Percentiles rank a stretch among this genome's conserved stretches.
Evolutionary conservation across 768 basidiomycete species (phyloP).

Genomic region (Lactifluus echinatus): DNA sequence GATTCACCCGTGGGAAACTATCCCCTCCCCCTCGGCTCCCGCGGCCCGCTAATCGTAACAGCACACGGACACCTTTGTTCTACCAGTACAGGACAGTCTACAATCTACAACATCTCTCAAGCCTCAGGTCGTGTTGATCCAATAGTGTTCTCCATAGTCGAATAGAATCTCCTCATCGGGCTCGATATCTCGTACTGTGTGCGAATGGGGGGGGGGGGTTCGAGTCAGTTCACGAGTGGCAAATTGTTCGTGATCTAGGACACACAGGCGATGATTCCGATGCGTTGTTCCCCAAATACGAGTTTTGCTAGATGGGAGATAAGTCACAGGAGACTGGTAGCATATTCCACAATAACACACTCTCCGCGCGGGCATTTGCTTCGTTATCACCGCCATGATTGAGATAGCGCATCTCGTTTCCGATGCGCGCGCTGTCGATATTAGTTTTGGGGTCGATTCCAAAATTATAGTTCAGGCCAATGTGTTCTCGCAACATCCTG

Average conservation of each 20-base stretch:
- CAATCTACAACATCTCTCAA: background rate
- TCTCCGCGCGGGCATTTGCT: conserved; percentile 39
- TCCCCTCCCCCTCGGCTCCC: background rate
- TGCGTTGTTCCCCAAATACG: conserved; percentile 60
- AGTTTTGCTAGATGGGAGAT: conserved; percentile 34
- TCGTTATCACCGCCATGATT: conserved; percentile 39
- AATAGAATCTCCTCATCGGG: conserved; percentile 8
- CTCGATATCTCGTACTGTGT: background rate
- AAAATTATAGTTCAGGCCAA: conserved; percentile 55
- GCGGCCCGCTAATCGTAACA: conserved; percentile 1
- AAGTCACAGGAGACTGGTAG: background rate
- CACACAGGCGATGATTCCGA: conserved; percentile 54
- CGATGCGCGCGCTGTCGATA: conserved; percentile 48
- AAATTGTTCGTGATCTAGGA: background rate
- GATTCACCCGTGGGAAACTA: conserved; percentile 1
- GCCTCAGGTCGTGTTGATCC: background rate
- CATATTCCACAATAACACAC: conserved; percentile 27
- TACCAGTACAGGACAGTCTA: too few species aligned
- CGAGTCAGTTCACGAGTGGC: background rate
- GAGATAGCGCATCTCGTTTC: conserved; percentile 61
- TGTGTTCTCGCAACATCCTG: conserved; percentile 39
- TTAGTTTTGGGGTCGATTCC: conserved; percentile 37
- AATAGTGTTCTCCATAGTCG: conserved; percentile 7
- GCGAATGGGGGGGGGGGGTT: background rate
- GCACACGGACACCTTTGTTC: too few species aligned